Conservation (phyloP, 2,329 filamentous ascomycete species). For the Fusarium sp. region DNA sequence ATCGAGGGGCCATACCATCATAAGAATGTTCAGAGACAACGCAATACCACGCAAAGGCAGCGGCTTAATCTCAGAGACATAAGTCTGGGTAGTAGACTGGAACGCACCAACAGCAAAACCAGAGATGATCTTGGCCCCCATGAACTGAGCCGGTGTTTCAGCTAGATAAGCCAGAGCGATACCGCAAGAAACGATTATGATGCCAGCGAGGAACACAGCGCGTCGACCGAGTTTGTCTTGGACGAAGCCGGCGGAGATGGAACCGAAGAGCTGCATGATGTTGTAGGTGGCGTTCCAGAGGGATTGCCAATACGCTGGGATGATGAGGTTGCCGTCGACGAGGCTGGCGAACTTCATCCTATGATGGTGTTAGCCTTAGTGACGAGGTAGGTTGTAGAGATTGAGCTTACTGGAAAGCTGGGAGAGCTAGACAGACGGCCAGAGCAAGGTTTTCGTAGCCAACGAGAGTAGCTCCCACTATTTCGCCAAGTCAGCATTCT, state of each 20-base stretch:
- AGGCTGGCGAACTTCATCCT: slow-evolving; percentile 17
- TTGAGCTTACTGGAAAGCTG: slow-evolving; percentile 1
- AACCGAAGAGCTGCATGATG: slow-evolving; percentile 16
- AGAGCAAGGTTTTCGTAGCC: slow-evolving; percentile 15
- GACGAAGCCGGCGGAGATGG: neutral
- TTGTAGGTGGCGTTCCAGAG: slow-evolving; percentile 15
- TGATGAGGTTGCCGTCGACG: slow-evolving; percentile 6
- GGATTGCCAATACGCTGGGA: slow-evolving; percentile 18
- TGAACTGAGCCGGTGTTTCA: slow-evolving; percentile 18
- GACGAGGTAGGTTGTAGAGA: fast-evolving
- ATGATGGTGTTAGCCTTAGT: fast-evolving
- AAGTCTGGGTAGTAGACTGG: slow-evolving; percentile 19
- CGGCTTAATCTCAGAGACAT: slow-evolving; percentile 6
- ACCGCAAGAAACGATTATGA: slow-evolving; percentile 4
- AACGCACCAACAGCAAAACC: slow-evolving; percentile 16
- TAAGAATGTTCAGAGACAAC: slow-evolving; percentile 1
- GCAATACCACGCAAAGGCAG: slow-evolving; percentile 8
- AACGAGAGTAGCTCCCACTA: slow-evolving; percentile 5
- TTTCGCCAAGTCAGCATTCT: neutral
- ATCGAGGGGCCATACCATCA: neutral
- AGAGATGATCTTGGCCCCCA: slow-evolving; percentile 20
- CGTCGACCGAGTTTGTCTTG: slow-evolving; percentile 2
- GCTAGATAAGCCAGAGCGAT: slow-evolving; percentile 1
- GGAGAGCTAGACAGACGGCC: slow-evolving; percentile 4
- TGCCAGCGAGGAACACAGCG: neutral